These are phyloP conservation scores for Epichloe bromicola DNA, from an alignment of 2,329 filamentous ascomycete species.

Conservation along the genomic window DNA sequence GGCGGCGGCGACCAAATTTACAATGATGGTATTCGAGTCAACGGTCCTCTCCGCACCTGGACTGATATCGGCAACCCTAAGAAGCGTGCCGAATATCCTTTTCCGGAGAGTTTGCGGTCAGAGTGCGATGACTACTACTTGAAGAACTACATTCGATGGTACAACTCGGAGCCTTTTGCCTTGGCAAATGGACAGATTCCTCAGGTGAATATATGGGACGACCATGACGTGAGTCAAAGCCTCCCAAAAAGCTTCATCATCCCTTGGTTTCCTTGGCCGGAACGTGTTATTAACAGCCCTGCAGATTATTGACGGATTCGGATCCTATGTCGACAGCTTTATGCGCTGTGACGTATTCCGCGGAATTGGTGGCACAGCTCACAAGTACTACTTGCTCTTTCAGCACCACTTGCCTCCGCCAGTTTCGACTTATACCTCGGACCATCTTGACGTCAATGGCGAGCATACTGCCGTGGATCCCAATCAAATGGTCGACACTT, in stretches of 20 bases:
- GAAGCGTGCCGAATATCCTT: constrained; percentile 66
- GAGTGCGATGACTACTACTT: constrained; percentile 87
- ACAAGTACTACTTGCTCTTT: constrained; percentile 97
- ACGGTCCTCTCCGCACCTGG: constrained; percentile 73
- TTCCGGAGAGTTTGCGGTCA: constrained; percentile 64
- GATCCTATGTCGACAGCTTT: constrained; percentile 85
- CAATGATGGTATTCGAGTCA: constrained; percentile 81
- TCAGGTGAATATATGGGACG: constrained; percentile 96
- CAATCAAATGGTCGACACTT: constrained; percentile 61
- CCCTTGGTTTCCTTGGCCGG: not conserved
- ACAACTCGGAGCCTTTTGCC: constrained; percentile 71
- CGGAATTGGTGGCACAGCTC: constrained; percentile 80
- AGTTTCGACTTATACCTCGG: constrained; percentile 68
- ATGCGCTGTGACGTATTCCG: constrained; percentile 89
- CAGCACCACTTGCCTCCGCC: constrained; percentile 88
- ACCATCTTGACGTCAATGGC: constrained; percentile 11
- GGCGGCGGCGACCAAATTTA: constrained; percentile 95
- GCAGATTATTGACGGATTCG: constrained; percentile 81
- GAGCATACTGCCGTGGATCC: constrained; percentile 47
- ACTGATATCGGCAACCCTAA: constrained; percentile 70
- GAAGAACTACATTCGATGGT: constrained; percentile 78
- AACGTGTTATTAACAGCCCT: constrained; percentile 18
- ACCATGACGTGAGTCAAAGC: constrained; percentile 77
- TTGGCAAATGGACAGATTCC: constrained; percentile 82
- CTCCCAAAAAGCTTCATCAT: not conserved